phyloP scores from a whole-genome alignment of 257 asterid genomes.

The Nemophila menziesii region DNA sequence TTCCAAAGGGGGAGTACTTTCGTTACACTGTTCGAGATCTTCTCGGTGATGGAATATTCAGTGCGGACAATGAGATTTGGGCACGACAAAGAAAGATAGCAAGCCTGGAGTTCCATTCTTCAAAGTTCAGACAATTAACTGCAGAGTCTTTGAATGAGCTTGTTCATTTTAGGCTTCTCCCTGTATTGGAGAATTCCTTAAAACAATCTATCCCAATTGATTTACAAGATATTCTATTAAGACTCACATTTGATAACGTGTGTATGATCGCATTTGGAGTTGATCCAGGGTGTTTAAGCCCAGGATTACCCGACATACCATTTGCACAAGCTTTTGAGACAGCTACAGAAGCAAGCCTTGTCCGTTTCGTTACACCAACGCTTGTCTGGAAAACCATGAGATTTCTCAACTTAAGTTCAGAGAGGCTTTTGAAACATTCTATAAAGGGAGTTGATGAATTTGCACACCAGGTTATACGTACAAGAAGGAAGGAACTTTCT shows the following conservation, averaged over 20 bases:
- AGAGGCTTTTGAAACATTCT: conserved; percentile 39
- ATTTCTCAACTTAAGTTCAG: conserved; percentile 43
- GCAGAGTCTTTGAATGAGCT: conserved; percentile 57
- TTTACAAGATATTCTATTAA: conserved; percentile 59
- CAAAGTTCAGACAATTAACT: conserved; percentile 58
- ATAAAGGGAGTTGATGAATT: conserved; percentile 54
- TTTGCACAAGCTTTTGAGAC: conserved; percentile 79
- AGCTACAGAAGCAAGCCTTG: conserved; percentile 71
- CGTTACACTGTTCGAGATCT: conserved; percentile 54
- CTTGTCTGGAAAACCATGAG: conserved; percentile 67
- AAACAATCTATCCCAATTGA: conserved; percentile 26
- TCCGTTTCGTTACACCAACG: conserved; percentile 70
- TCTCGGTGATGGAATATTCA: conserved; percentile 80
- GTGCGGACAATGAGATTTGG: conserved; percentile 73
- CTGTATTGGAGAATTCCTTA: conserved; percentile 46
- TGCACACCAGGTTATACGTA: conserved; percentile 55
- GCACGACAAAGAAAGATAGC: conserved; percentile 71
- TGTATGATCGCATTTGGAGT: conserved; percentile 95
- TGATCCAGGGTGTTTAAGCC: conserved; percentile 74
- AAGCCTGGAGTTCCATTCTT: conserved; percentile 76
- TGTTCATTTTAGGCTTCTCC: conserved; percentile 66
- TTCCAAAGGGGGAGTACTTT: conserved; percentile 71
- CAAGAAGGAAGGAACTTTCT: conserved; percentile 55
- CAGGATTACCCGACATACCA: conserved; percentile 68
- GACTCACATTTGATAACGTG: conserved; percentile 84